These are phyloP conservation scores for Rugonectria rugulosa DNA, from an alignment of 2,329 filamentous ascomycete genomes.

Conservation along the genomic window DNA sequence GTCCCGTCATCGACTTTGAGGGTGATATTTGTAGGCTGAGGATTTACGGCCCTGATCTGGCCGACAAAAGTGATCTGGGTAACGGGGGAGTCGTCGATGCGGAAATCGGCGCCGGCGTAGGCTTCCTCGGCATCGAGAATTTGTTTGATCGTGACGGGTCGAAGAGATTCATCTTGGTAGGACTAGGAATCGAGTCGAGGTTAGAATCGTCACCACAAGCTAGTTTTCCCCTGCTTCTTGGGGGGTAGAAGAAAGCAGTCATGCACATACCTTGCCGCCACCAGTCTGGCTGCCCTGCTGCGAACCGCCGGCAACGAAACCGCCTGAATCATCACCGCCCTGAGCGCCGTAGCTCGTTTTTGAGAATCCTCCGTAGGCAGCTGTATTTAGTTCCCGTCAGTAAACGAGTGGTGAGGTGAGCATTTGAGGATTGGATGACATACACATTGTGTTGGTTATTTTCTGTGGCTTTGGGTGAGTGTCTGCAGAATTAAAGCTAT, in stretches of 20 bases:
- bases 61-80: constrained; percentile 83
- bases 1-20: constrained; percentile 97
- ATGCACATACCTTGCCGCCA: constrained; percentile 50
- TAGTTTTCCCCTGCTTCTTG: background rate
- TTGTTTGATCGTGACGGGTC: constrained; percentile 96
- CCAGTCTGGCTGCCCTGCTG: constrained; percentile 64
- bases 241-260: background rate
- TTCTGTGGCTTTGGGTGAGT: constrained; percentile 27
- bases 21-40: constrained; percentile 89
- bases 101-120: constrained; percentile 77
- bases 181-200: constrained; percentile 47
- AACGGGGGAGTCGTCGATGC: constrained; percentile 78
- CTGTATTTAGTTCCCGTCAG: constrained; percentile 38
- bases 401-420: background rate
- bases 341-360: constrained; percentile 59
- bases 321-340: constrained; percentile 67
- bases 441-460: constrained; percentile 46
- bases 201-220: constrained; percentile 14
- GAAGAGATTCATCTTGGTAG: constrained; percentile 83
- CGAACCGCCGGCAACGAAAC: constrained; percentile 67
- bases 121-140: constrained; percentile 82
- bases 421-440: constrained; percentile 4
- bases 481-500: constrained; percentile 21
- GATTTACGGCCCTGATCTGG: constrained; percentile 85
- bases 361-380: constrained; percentile 59